These are phyloP conservation scores for Sclerospora graminicola DNA, from an alignment of 352 stramenopile species.

Conservation along the genomic window DNA sequence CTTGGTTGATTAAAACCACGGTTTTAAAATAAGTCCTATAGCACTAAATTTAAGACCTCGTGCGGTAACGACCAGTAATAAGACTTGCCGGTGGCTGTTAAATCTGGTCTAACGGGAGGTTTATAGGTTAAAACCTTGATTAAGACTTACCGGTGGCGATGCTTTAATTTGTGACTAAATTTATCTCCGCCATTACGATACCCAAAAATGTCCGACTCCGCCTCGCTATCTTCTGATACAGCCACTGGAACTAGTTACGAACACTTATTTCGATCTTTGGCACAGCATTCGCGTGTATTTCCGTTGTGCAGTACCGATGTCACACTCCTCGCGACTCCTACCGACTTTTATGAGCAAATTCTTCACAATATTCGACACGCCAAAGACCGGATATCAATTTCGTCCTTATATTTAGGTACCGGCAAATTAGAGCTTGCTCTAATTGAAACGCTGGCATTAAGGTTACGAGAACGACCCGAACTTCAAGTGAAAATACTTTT, in stretches of 20 bases:
- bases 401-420: slow-evolving; percentile 66
- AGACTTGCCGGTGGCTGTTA: no score
- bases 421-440: slow-evolving; percentile 38
- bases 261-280: slow-evolving; percentile 40
- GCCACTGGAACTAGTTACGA: slow-evolving; percentile 20
- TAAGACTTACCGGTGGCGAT: no score
- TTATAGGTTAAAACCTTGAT: no score
- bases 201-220: no score
- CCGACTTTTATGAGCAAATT: slow-evolving; percentile 52
- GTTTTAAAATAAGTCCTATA: no score
- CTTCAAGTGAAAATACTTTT: slow-evolving; percentile 57
- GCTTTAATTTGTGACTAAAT: no score
- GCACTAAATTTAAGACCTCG: no score
- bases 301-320: slow-evolving; percentile 43
- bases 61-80: no score
- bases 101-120: no score
- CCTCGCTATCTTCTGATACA: neutral
- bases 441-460: slow-evolving; percentile 29
- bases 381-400: slow-evolving; percentile 40
- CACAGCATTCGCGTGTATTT: slow-evolving; percentile 49
- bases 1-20: no score
- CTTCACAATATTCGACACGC: slow-evolving; percentile 44
- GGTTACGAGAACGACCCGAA: slow-evolving; percentile 26
- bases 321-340: slow-evolving; percentile 34
- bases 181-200: no score